Conservation (phyloP, 805 yeast genomes). For the Schizosaccharomyces octosporus region DNA sequence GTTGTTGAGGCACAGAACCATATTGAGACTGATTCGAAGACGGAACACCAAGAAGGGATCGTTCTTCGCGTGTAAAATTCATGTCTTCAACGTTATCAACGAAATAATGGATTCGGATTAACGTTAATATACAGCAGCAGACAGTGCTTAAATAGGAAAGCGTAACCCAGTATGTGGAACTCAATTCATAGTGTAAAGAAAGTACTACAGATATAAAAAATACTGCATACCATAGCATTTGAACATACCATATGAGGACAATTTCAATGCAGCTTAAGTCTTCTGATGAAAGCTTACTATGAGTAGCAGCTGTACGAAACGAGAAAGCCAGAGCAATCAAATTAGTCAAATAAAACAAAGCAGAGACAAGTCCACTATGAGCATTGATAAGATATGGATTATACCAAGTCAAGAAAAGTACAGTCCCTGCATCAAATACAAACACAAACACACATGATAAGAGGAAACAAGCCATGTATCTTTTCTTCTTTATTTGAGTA, state of each 20-base stretch:
- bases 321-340: background rate
- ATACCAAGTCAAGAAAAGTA: background rate
- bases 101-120: background rate
- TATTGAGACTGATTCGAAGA: background rate
- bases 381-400: background rate
- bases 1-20: background rate
- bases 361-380: background rate
- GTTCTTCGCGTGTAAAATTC: background rate
- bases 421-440: background rate
- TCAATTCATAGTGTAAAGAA: background rate
- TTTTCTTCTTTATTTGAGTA: background rate
- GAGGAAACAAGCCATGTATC: background rate
- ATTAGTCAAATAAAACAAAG: background rate
- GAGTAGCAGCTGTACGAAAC: background rate
- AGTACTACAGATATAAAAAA: background rate
- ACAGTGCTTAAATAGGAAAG: background rate
- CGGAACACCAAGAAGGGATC: background rate
- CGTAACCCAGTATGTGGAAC: background rate
- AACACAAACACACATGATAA: background rate
- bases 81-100: background rate
- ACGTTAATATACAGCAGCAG: background rate
- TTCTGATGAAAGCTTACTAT: background rate
- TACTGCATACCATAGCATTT: background rate
- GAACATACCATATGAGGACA: background rate
- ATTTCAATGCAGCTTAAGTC: background rate